phyloP scores from a whole-genome alignment of 805 yeast genomes.

The Kluyveromyces nonfermentans region DNA sequence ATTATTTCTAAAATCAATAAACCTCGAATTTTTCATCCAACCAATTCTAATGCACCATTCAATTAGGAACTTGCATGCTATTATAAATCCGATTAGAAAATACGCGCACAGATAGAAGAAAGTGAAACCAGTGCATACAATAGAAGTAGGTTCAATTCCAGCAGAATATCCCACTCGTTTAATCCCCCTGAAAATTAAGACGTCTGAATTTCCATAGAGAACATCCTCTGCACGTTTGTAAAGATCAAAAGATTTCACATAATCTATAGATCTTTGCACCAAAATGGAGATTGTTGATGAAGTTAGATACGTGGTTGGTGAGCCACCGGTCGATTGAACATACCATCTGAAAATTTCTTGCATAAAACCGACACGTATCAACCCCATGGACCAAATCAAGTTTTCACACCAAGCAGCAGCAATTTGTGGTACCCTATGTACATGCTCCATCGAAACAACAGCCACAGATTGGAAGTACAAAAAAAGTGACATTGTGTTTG shows the following conservation, averaged over 20 bases:
- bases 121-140: constrained; percentile 81
- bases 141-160: constrained; percentile 70
- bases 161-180: constrained; percentile 72
- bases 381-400: constrained; percentile 91
- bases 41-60: constrained; percentile 39
- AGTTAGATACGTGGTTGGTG: constrained; percentile 59
- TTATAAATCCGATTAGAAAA: constrained; percentile 52
- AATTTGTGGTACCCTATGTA: constrained; percentile 81
- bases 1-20: constrained; percentile 40
- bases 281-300: constrained; percentile 56
- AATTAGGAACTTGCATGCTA: constrained; percentile 42
- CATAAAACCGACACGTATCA: constrained; percentile 71
- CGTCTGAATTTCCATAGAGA: constrained; percentile 43
- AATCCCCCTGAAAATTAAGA: constrained; percentile 76
- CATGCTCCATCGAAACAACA: constrained; percentile 75
- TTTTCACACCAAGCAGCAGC: constrained; percentile 90
- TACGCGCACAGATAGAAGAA: constrained; percentile 74
- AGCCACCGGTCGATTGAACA: constrained; percentile 82
- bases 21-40: constrained; percentile 42
- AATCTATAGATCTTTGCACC: constrained; percentile 45
- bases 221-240: constrained; percentile 32
- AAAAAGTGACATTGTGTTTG: constrained; percentile 76
- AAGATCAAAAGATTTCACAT: constrained; percentile 15
- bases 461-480: constrained; percentile 84
- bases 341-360: constrained; percentile 80